Conservation (phyloP, 495 filamentous ascomycete species). For the Penicillium macrosclerotiorum region DNA sequence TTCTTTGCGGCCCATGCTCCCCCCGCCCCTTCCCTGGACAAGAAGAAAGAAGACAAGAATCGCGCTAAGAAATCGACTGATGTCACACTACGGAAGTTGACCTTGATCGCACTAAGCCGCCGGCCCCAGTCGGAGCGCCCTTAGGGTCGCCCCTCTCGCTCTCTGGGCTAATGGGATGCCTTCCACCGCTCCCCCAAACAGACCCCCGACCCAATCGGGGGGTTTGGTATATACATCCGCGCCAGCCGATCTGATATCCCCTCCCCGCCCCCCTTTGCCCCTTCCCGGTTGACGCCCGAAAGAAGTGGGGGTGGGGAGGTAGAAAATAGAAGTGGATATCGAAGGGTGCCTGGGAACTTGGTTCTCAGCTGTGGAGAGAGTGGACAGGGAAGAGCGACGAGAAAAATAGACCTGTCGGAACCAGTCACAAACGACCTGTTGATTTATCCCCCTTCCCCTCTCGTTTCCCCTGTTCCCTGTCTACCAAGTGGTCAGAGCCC, state of each 20-base stretch:
- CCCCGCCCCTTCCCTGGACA: background rate
- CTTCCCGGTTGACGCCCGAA: conserved; percentile 1
- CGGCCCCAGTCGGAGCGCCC: conserved; percentile 1
- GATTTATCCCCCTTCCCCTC: too few species aligned
- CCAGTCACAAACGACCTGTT: too few species aligned
- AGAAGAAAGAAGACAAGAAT: background rate
- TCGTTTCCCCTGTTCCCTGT: too few species aligned
- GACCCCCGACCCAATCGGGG: conserved; percentile 26
- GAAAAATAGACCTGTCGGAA: too few species aligned
- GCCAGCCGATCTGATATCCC: conserved; percentile 25
- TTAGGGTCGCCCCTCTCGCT: background rate
- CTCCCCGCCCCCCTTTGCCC: background rate
- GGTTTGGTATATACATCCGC: conserved; percentile 15
- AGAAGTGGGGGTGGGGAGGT: background rate
- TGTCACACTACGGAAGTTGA: conserved; percentile 7
- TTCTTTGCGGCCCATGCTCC: background rate
- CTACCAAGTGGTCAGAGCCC: too few species aligned
- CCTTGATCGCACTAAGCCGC: background rate
- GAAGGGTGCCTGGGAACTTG: too few species aligned
- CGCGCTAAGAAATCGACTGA: conserved; percentile 7
- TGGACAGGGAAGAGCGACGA: too few species aligned
- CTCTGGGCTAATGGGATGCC: conserved; percentile 23
- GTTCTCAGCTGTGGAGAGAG: too few species aligned
- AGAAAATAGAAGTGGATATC: too few species aligned
- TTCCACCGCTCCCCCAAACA: conserved; percentile 13